A percentile compares a stretch with the other conserved stretches of the same genome.
Conservation (phyloP, 108 stramenopile genomes). For the Poteriospumella lacustris region DNA sequence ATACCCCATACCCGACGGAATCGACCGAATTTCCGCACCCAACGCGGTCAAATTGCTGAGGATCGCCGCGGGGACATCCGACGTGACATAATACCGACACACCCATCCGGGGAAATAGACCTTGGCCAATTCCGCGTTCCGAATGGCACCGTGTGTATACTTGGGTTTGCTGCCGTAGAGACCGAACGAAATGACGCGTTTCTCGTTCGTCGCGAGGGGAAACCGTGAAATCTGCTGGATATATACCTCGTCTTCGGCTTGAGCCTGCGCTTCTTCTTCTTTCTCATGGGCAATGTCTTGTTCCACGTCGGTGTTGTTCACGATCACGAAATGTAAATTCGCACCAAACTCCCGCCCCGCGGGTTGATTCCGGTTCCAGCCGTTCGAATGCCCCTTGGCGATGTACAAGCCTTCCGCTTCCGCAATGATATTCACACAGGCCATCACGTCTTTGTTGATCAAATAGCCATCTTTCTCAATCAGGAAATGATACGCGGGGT, state of each 20-base stretch:
- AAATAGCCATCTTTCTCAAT: slow-evolving; percentile 24
- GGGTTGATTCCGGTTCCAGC: background rate
- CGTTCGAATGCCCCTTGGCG: background rate
- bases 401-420: background rate
- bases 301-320: background rate
- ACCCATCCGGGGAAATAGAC: slow-evolving; percentile 38
- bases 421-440: slow-evolving; percentile 15
- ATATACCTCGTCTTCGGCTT: background rate
- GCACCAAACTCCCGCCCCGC: slow-evolving; percentile 8
- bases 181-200: slow-evolving; percentile 34
- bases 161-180: slow-evolving; percentile 35
- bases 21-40: slow-evolving; percentile 24
- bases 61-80: slow-evolving; percentile 27
- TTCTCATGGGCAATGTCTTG: background rate
- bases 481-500: slow-evolving; percentile 16
- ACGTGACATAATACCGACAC: slow-evolving; percentile 27
- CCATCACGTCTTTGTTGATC: background rate
- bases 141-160: slow-evolving; percentile 36
- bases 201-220: background rate
- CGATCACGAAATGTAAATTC: background rate
- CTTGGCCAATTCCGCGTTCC: slow-evolving; percentile 25
- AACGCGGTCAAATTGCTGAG: background rate
- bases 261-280: background rate
- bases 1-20: background rate
- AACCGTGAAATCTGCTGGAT: background rate